These are phyloP conservation scores for Calonectria fujianensis DNA, from an alignment of 2,329 filamentous ascomycete species.

Conservation along the genomic window DNA sequence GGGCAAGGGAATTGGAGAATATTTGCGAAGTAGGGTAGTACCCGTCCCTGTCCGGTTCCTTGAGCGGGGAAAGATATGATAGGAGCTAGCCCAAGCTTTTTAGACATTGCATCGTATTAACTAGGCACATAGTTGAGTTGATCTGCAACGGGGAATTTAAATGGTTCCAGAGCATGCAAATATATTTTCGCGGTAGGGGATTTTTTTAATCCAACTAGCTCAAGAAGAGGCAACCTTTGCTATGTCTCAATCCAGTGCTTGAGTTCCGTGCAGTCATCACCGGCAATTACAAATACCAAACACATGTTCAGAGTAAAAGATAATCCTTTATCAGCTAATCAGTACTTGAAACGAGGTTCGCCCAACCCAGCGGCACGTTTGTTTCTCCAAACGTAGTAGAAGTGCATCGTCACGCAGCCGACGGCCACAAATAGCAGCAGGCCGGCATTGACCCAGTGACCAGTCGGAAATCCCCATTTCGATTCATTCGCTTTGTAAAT, in stretches of 20 bases:
- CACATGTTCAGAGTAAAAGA: neutral
- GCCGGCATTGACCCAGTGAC: conserved; percentile 79
- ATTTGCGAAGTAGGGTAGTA: conserved; percentile 9
- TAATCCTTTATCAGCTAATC: neutral
- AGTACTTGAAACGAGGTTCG: conserved; percentile 49
- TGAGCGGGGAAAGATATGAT: conserved; percentile 20
- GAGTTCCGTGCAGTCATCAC: neutral
- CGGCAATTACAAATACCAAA: neutral
- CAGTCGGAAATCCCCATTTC: conserved; percentile 77
- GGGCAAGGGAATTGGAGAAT: conserved; percentile 26
- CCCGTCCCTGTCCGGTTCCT: conserved; percentile 13
- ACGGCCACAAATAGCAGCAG: conserved; percentile 74
- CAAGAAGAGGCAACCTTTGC: neutral
- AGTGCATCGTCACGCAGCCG: conserved; percentile 71
- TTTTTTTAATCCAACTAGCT: neutral
- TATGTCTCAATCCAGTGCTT: neutral
- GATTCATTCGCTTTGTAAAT: conserved; percentile 80
- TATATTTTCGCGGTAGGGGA: too few species aligned
- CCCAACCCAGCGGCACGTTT: conserved; percentile 46
- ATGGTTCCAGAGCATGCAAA: neutral
- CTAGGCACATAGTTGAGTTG: too few species aligned
- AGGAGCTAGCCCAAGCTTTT: neutral
- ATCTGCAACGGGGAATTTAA: neutral
- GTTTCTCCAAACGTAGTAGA: conserved; percentile 72
- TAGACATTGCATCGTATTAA: neutral